Conservation (phyloP, 768 basidiomycete species). For the Leccinum sublutescens region DNA sequence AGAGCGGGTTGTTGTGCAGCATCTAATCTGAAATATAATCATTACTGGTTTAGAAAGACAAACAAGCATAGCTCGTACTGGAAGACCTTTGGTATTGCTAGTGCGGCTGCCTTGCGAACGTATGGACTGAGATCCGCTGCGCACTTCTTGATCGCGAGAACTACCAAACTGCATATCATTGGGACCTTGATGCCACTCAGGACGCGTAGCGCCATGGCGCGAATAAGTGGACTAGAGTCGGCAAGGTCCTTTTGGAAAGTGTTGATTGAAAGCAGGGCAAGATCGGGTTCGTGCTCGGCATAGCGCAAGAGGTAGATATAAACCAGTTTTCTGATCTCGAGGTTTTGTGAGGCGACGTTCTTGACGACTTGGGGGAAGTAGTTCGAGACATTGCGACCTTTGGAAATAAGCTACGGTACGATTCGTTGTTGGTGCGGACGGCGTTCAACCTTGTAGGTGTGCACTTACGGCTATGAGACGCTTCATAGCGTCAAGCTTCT, state of each 20-base stretch:
- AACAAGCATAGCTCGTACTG: constrained; percentile 47
- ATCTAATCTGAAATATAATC: constrained; percentile 58
- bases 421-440: not conserved
- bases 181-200: constrained; percentile 89
- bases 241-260: constrained; percentile 97
- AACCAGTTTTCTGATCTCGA: constrained; percentile 94
- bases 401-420: constrained; percentile 75
- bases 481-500: constrained; percentile 95
- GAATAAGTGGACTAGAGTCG: constrained; percentile 89
- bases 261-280: constrained; percentile 94
- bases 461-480: constrained; percentile 82
- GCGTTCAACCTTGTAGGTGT: not conserved
- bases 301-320: constrained; percentile 97
- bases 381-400: constrained; percentile 85
- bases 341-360: constrained; percentile 89
- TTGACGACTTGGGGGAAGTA: constrained; percentile 98
- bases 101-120: constrained; percentile 88
- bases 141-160: constrained; percentile 88
- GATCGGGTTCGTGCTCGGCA: constrained; percentile 90
- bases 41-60: not conserved
- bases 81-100: constrained; percentile 85
- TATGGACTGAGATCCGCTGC: constrained; percentile 91
- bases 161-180: constrained; percentile 82
- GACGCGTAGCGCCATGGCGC: constrained; percentile 94
- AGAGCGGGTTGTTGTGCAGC: constrained; percentile 67